Base-by-base conservation (phyloP, 768 basidiomycete genomes). In the Tylopilus cervinicoccineus region DNA sequence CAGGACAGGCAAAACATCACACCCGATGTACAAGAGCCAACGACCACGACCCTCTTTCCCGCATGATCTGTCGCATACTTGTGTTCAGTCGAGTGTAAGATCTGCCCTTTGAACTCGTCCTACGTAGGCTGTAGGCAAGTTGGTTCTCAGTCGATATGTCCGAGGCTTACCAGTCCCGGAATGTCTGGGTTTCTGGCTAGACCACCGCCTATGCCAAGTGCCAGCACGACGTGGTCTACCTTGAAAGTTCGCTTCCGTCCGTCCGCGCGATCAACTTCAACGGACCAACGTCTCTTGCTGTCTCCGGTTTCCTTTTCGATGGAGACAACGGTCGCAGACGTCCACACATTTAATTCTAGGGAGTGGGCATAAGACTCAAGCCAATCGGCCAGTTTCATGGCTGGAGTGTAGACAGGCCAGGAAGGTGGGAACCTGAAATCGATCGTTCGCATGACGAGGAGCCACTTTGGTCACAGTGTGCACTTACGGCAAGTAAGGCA, bases 11-110 rank as follows among this genome's bases (percentile, higher is more conserved):
- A 47, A 70, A 67, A 68, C 12, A 69, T 39, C 51, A 20, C 49
- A 74, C 77, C 75, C 2, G 79, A 83, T 11, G 83, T 84, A 44
- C 80, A 80, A 13, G 84, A 74, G 2, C 86, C 86, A 5, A 88
- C 67, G 2, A 89, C 79, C 4, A 82, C 72, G 0, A 86, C 84
- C 58, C 82, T 88, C 68, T 88, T 88, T 13, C 84, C 86, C 2
- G 60, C 38, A 54, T 81, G 81, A 33, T 80, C 79, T 11, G 69
- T 64, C 0, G 82, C 81, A n/a, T 62, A 69, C 33, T 74, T 72
- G 62, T 86, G 80, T 23, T 73, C 59, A 6, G 64, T 71, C 1
- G 84, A 85, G 60, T 89, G 87, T 14, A 81, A 53, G 4, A 81
- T 63, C 43, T 77, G 67, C 8, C 87, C 87, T 54, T 80, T 76